Percentiles rank a stretch among this genome's conserved stretches.
Conservation (phyloP, 352 stramenopile genomes). For the Peronospora destructor region DNA sequence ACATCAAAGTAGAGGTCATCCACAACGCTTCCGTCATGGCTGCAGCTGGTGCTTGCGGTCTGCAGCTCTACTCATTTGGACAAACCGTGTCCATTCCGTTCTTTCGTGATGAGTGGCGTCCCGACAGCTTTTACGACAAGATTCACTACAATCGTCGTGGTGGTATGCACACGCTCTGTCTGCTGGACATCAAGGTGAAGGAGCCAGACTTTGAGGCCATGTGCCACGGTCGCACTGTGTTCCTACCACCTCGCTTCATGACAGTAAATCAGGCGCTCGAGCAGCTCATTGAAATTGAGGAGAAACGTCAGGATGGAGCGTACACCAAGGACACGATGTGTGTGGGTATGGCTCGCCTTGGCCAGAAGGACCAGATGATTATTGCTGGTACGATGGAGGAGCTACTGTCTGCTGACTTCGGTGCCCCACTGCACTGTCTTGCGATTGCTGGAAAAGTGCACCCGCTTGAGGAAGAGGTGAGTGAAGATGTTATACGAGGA, state of each 20-base stretch:
- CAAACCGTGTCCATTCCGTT: conserved; percentile 98
- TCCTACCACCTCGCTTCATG: conserved; percentile 97
- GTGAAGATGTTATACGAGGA: not conserved
- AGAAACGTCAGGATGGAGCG: conserved; percentile 79
- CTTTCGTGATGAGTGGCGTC: conserved; percentile 93
- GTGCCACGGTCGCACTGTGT: conserved; percentile 88
- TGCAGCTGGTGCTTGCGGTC: conserved; percentile 90
- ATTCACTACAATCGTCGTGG: conserved; percentile 93
- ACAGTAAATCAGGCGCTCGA: conserved; percentile 92
- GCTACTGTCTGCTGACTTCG: conserved; percentile 91
- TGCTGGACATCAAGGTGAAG: conserved; percentile 99
- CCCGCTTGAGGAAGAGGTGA: conserved; percentile 94
- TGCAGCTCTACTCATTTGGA: conserved; percentile 98
- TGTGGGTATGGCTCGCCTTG: conserved; percentile 93
- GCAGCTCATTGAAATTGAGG: conserved; percentile 94
- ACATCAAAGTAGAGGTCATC: conserved; percentile 93
- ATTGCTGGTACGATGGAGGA: conserved; percentile 94
- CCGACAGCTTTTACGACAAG: conserved; percentile 97
- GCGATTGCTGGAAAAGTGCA: conserved; percentile 95
- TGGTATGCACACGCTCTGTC: conserved; percentile 97
- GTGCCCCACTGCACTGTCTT: conserved; percentile 93
- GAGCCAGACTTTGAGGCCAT: conserved; percentile 98
- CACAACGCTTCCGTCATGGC: conserved; percentile 99
- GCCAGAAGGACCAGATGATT: conserved; percentile 90
- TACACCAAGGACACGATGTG: conserved; percentile 76